Conservation (phyloP, 495 filamentous ascomycete species). For the Annulohypoxylon maeteangense region DNA sequence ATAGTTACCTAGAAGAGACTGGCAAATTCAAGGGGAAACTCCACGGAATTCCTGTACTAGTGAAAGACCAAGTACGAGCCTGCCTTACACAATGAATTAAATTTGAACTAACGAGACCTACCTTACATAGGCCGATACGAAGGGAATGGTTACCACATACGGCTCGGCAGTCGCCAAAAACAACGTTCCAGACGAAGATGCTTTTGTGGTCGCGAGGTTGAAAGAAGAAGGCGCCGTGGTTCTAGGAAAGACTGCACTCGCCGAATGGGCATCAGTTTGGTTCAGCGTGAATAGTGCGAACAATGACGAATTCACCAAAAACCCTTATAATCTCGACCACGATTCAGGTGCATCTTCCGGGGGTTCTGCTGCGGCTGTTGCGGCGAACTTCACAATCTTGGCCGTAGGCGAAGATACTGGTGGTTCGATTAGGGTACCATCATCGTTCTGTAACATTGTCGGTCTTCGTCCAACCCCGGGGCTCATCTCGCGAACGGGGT, state of each 20-base stretch:
- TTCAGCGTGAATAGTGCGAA: conserved; percentile 35
- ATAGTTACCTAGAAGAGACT: conserved; percentile 17
- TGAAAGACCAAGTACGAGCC: conserved; percentile 44
- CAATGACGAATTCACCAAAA: conserved; percentile 35
- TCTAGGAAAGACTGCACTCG: conserved; percentile 50
- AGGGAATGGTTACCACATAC: conserved; percentile 42
- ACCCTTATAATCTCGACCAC: conserved; percentile 32
- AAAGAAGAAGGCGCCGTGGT: conserved; percentile 57
- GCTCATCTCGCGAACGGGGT: conserved; percentile 47
- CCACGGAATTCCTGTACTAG: conserved; percentile 43
- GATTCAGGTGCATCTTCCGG: conserved; percentile 41
- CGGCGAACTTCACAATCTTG: conserved; percentile 46
- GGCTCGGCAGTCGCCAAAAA: conserved; percentile 32
- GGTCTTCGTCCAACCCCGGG: conserved; percentile 41
- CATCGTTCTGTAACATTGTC: conserved; percentile 38
- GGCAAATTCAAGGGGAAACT: conserved; percentile 37
- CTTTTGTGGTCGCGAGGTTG: conserved; percentile 55
- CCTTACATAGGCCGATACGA: conserved; percentile 31
- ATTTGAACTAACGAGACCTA: not conserved
- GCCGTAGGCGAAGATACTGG: conserved; percentile 46
- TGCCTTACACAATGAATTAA: not conserved
- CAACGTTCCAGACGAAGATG: conserved; percentile 39
- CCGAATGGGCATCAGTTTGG: conserved; percentile 35
- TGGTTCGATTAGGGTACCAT: conserved; percentile 35
- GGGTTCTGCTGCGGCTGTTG: conserved; percentile 47